Evolutionary conservation across 257 asterid species (phyloP).

Genomic region (Capsicum baccatum): DNA sequence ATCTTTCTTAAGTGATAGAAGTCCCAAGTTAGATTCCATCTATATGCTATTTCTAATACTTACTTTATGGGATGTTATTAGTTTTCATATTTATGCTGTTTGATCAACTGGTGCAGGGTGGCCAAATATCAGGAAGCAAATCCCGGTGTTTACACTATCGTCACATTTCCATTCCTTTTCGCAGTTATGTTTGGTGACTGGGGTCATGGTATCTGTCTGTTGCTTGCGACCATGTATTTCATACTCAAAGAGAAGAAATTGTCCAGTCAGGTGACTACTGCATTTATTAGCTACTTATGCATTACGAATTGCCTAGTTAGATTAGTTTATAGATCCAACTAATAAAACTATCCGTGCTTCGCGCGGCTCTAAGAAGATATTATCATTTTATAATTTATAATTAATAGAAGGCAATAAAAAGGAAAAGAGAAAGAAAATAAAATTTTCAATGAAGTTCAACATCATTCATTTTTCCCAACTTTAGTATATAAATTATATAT

Average conservation of each 20-base stretch:
- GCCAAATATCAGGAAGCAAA: constrained; percentile 99
- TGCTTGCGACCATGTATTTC: constrained; percentile 73
- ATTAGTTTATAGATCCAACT: not conserved
- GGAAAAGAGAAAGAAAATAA: too few relatives aligned
- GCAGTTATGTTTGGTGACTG: constrained; percentile 99
- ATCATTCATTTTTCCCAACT: too few relatives aligned
- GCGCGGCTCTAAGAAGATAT: too few relatives aligned
- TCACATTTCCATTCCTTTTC: constrained; percentile 96
- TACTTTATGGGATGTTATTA: not conserved
- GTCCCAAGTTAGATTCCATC: not conserved
- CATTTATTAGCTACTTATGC: constrained; percentile 18
- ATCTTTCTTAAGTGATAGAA: constrained; percentile 20
- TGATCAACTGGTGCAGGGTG: constrained; percentile 66
- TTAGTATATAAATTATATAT: too few relatives aligned
- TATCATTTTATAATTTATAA: too few relatives aligned
- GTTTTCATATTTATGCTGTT: constrained; percentile 32
- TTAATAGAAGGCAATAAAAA: too few relatives aligned
- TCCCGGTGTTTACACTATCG: constrained; percentile 97
- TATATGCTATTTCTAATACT: not conserved
- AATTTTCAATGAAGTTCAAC: too few relatives aligned
- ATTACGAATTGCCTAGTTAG: not conserved
- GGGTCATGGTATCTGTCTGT: constrained; percentile 99
- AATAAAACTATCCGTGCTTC: too few relatives aligned
- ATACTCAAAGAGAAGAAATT: constrained; percentile 74
- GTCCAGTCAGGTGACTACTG: constrained; percentile 70